Conservation (phyloP, 1,139 yeast genomes). For the Kazachstania sp. region DNA sequence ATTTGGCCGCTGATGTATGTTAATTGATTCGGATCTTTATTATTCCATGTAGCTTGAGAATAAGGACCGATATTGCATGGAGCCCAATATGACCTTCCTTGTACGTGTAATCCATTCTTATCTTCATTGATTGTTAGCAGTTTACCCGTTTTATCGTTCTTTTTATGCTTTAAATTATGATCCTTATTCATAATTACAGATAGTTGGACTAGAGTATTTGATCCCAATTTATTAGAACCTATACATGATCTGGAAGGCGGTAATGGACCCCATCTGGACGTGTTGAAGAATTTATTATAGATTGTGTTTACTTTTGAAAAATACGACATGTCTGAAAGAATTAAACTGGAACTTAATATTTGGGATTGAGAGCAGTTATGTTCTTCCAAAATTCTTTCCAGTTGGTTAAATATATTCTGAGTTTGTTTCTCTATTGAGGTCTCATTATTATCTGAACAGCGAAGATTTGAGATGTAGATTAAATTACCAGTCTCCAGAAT, state of each 20-base stretch:
- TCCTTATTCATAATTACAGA: constrained; percentile 44
- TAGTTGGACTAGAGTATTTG: constrained; percentile 39
- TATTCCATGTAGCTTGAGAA: constrained; percentile 65
- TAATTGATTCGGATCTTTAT: constrained; percentile 34
- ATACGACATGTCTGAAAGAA: constrained; percentile 54
- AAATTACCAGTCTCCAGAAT: constrained; percentile 26
- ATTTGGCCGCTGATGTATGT: constrained; percentile 88
- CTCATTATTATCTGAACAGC: constrained; percentile 14
- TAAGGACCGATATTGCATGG: constrained; percentile 98
- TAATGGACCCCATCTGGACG: constrained; percentile 34
- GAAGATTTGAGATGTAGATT: constrained; percentile 46
- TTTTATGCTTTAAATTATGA: constrained; percentile 10
- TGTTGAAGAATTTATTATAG: constrained; percentile 47
- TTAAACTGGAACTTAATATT: constrained; percentile 46
- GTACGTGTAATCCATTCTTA: constrained; percentile 73
- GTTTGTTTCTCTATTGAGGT: constrained; percentile 39
- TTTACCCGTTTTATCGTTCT: constrained; percentile 4
- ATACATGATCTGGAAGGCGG: constrained; percentile 92
- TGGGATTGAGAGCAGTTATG: constrained; percentile 29
- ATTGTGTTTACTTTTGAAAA: constrained; percentile 54
- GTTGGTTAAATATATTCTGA: constrained; percentile 38
- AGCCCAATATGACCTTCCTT: constrained; percentile 93
- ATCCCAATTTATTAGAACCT: constrained; percentile 43
- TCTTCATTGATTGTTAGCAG: constrained; percentile 8
- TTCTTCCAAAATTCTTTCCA: constrained; percentile 32